phyloP scores from a whole-genome alignment of 2,329 filamentous ascomycete species.

The Tolypocladium album region DNA sequence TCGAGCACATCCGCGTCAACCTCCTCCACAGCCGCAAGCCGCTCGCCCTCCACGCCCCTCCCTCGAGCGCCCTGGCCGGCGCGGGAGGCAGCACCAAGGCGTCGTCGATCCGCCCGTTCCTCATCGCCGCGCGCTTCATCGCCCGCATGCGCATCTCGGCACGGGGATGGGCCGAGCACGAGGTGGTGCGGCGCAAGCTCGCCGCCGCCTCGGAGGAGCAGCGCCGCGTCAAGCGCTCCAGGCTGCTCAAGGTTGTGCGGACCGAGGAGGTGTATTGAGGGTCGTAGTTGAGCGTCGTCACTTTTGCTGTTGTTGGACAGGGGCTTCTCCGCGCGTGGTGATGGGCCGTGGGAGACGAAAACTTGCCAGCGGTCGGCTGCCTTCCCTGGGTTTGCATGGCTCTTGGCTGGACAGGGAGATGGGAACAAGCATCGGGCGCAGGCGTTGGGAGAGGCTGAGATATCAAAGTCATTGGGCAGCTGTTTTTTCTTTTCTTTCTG shows the following conservation, averaged over 20 bases:
- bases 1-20: slow-evolving; percentile 61
- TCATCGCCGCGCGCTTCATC: slow-evolving; percentile 39
- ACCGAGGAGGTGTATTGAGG: neutral
- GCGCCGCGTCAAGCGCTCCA: slow-evolving; percentile 31
- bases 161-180: slow-evolving; percentile 38
- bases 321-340: neutral
- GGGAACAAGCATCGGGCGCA: neutral
- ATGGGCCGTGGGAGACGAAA: neutral
- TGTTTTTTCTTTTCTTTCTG: neutral
- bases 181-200: slow-evolving; percentile 36
- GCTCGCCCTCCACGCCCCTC: slow-evolving; percentile 17
- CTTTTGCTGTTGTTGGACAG: neutral
- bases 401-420: neutral
- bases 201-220: slow-evolving; percentile 36
- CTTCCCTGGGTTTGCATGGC: neutral
- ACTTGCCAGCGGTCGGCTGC: neutral
- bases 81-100: slow-evolving; percentile 7
- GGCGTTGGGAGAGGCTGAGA: slow-evolving; percentile 7
- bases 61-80: slow-evolving; percentile 5
- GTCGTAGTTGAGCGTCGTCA: neutral
- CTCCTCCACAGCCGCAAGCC: slow-evolving; percentile 27
- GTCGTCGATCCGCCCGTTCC: slow-evolving; percentile 31
- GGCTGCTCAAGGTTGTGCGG: slow-evolving; percentile 27
- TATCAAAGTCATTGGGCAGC: neutral
- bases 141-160: slow-evolving; percentile 39